Evolutionary conservation across 306 rosid genomes (phyloP).

Genomic region (Vigna nakashimae): DNA sequence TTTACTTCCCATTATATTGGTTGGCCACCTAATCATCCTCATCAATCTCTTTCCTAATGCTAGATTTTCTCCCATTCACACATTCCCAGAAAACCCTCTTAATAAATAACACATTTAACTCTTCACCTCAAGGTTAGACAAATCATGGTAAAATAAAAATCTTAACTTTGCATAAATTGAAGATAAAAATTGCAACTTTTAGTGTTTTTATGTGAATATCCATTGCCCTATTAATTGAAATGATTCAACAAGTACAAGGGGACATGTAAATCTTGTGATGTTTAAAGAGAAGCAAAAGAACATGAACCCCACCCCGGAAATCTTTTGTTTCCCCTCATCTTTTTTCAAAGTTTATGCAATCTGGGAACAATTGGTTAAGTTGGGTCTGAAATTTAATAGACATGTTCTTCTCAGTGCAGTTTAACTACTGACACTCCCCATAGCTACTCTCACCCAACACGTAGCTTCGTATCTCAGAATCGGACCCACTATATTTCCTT

Average conservation of each 20-base stretch:
- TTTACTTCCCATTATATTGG: constrained; percentile 33
- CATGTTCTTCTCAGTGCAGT: constrained; percentile 24
- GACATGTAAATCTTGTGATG: neutral
- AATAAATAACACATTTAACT: constrained; percentile 1
- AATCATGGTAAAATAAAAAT: too few species aligned
- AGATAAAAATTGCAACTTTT: too few species aligned
- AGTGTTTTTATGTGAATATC: too few species aligned
- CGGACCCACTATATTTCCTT: neutral
- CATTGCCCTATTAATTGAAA: neutral
- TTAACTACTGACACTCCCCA: constrained; percentile 24
- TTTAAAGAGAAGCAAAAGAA: constrained; percentile 30
- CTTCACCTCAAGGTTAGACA: neutral
- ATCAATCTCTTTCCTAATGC: constrained; percentile 33
- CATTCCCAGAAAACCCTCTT: neutral
- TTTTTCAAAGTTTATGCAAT: constrained; percentile 1
- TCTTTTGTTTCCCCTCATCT: constrained; percentile 5
- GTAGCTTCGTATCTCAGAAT: neutral
- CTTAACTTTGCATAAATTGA: too few species aligned
- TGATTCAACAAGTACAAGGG: constrained; percentile 7
- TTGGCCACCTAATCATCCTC: constrained; percentile 42
- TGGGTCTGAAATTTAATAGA: constrained; percentile 46
- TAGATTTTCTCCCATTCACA: constrained; percentile 42
- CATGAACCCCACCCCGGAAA: neutral
- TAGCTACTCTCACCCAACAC: constrained; percentile 8
- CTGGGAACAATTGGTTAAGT: constrained; percentile 35